Evolutionary conservation across 129 eudicot species (phyloP).

Genomic region (Pseudognaphalium luteoalbum): DNA sequence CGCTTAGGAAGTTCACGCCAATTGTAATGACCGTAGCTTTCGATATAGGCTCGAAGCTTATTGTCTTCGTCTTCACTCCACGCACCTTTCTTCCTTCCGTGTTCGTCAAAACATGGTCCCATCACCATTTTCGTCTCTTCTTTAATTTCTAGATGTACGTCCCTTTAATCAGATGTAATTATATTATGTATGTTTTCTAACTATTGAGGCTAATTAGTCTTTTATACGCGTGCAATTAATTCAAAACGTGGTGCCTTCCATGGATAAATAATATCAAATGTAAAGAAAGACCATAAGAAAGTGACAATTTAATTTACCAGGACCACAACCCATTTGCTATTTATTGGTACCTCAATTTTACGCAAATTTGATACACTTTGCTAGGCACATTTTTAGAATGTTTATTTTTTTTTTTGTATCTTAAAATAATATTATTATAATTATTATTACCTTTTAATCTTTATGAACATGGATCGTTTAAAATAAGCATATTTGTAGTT

Average conservation of each 20-base stretch:
- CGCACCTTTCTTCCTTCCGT: slow-evolving; percentile 44
- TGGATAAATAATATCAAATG: background rate
- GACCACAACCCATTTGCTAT: too few relatives aligned
- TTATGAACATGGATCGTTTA: too few relatives aligned
- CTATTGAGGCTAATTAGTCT: background rate
- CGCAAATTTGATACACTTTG: too few relatives aligned
- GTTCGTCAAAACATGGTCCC: slow-evolving; percentile 33
- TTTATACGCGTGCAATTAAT: background rate
- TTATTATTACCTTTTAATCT: too few relatives aligned
- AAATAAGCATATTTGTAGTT: too few relatives aligned
- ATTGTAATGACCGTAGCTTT: slow-evolving; percentile 29
- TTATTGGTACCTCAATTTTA: too few relatives aligned
- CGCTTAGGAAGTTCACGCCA: slow-evolving; percentile 40
- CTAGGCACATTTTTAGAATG: too few relatives aligned
- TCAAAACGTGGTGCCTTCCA: background rate
- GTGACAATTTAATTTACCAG: background rate
- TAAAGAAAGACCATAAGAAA: slow-evolving; percentile 6
- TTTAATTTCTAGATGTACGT: background rate
- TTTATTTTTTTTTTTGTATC: too few relatives aligned
- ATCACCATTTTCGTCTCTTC: slow-evolving; percentile 30
- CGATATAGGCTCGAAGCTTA: slow-evolving; percentile 28
- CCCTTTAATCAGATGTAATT: too few relatives aligned
- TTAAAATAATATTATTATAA: too few relatives aligned
- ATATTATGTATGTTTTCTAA: too few relatives aligned
- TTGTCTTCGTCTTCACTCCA: slow-evolving; percentile 43